Conservation (phyloP, 163 green algal genomes). For the Scenedesmus sp. region DNA sequence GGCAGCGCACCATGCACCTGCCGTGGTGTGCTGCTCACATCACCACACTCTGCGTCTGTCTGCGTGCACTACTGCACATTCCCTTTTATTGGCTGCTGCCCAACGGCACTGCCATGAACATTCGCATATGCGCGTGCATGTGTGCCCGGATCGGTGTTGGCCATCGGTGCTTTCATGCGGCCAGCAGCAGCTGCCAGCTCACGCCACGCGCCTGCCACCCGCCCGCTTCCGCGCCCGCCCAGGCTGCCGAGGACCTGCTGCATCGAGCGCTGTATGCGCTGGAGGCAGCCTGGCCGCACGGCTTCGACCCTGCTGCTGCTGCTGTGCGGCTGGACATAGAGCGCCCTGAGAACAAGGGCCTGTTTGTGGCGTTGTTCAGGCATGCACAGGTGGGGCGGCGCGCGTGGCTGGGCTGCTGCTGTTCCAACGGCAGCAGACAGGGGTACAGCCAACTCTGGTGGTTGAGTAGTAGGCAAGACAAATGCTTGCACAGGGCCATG, state of each 20-base stretch:
- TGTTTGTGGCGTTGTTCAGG: conserved; percentile 91
- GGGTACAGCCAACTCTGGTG: no score
- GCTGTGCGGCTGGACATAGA: conserved; percentile 76
- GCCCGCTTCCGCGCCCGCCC: background rate
- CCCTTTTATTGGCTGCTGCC: no score
- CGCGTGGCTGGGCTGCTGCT: background rate
- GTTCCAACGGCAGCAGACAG: no score
- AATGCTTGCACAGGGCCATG: no score
- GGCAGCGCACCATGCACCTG: conserved; percentile 8
- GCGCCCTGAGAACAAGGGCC: conserved; percentile 78
- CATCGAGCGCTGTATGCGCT: conserved; percentile 85
- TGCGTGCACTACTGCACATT: no score
- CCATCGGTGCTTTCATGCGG: background rate
- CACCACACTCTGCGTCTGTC: no score
- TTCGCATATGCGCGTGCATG: no score
- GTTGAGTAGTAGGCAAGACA: no score
- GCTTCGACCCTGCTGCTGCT: conserved; percentile 69
- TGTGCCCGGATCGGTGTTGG: no score
- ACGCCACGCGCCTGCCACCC: background rate
- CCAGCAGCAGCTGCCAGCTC: background rate
- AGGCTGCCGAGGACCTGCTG: conserved; percentile 81
- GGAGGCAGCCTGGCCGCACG: conserved; percentile 80
- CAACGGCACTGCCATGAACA: no score
- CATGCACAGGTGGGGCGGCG: conserved; percentile 77
- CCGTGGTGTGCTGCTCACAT: no score